Percentiles rank a stretch among this genome's conserved stretches.
These are phyloP conservation scores for Talaromyces sp. DNA, from an alignment of 2,329 filamentous ascomycete genomes.

Conservation along the genomic window DNA sequence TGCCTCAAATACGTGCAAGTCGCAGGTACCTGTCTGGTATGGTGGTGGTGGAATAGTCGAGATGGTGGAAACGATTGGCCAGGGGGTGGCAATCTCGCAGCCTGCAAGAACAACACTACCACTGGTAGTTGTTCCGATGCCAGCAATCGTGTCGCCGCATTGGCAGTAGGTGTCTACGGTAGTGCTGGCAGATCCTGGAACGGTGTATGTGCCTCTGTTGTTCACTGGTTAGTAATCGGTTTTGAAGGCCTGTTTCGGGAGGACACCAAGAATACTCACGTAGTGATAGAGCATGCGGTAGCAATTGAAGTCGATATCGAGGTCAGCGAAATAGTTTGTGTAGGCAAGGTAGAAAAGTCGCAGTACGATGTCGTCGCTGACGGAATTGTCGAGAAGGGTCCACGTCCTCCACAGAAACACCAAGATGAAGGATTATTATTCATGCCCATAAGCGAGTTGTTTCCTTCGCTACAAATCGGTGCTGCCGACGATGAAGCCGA, in stretches of 20 bases:
- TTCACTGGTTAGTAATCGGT: not conserved
- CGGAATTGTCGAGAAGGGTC: not conserved
- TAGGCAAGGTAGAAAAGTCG: not conserved
- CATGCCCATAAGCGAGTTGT: slow-evolving; percentile 2
- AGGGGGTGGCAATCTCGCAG: not conserved
- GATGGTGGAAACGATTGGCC: not conserved
- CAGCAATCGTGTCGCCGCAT: slow-evolving; percentile 1
- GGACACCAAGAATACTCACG: not conserved
- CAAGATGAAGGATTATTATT: slow-evolving; percentile 7
- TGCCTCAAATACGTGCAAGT: slow-evolving; percentile 3
- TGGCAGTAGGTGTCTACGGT: slow-evolving; percentile 1
- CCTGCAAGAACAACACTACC: slow-evolving; percentile 4
- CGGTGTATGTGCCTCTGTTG: not conserved
- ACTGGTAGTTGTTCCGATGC: not conserved
- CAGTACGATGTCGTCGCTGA: slow-evolving; percentile 4
- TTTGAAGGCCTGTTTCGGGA: too few relatives aligned
- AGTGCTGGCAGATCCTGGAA: slow-evolving; percentile 1
- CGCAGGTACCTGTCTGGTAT: slow-evolving; percentile 9
- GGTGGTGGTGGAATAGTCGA: slow-evolving; percentile 10
- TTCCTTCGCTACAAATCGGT: slow-evolving; percentile 4
- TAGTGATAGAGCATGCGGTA: not conserved
- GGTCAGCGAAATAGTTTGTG: slow-evolving; percentile 5
- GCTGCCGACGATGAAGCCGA: not conserved
- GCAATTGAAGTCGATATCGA: slow-evolving; percentile 5
- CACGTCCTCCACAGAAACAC: slow-evolving; percentile 12